These are phyloP conservation scores for Scopulariopsis brevicaulis DNA, from an alignment of 2,329 filamentous ascomycete genomes.

Conservation along the genomic window DNA sequence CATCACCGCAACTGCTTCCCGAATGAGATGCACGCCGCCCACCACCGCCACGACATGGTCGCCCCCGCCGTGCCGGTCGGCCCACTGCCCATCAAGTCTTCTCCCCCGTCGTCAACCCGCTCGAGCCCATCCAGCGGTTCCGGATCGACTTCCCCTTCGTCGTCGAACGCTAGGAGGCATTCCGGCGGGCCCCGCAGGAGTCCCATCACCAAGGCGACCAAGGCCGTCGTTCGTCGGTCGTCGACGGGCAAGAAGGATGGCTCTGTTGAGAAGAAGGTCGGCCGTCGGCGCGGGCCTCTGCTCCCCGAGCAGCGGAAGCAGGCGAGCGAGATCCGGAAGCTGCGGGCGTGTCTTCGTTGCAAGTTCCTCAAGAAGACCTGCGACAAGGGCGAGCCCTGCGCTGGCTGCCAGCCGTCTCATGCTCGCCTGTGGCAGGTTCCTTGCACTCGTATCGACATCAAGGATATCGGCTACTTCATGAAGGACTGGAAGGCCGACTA, in stretches of 20 bases:
- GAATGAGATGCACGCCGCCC: constrained; percentile 38
- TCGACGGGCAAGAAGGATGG: constrained; percentile 70
- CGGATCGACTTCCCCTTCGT: constrained; percentile 47
- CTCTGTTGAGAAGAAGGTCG: constrained; percentile 78
- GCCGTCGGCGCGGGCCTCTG: constrained; percentile 78
- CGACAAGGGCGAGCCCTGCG: constrained; percentile 93
- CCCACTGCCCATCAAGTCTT: constrained; percentile 57
- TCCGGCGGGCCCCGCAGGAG: constrained; percentile 64
- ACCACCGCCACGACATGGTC: constrained; percentile 37
- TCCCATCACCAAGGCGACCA: constrained; percentile 53
- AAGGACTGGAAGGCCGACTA: constrained; percentile 99
- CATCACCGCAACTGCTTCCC: constrained; percentile 52
- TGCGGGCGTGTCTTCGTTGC: constrained; percentile 86
- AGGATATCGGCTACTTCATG: constrained; percentile 97
- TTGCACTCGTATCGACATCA: constrained; percentile 96
- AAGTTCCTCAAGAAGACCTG: constrained; percentile 99
- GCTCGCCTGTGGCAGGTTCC: constrained; percentile 95
- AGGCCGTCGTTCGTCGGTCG: constrained; percentile 72
- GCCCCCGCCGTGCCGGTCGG: constrained; percentile 58
- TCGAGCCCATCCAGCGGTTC: constrained; percentile 50
- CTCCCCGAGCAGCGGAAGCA: constrained; percentile 91
- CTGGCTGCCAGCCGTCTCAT: constrained; percentile 89
- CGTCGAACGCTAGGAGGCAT: constrained; percentile 53
- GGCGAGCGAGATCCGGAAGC: constrained; percentile 90
- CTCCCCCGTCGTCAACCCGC: constrained; percentile 37